These are phyloP conservation scores for Paraphoma chrysanthemicola DNA, from an alignment of 2,329 filamentous ascomycete genomes.

Conservation along the genomic window DNA sequence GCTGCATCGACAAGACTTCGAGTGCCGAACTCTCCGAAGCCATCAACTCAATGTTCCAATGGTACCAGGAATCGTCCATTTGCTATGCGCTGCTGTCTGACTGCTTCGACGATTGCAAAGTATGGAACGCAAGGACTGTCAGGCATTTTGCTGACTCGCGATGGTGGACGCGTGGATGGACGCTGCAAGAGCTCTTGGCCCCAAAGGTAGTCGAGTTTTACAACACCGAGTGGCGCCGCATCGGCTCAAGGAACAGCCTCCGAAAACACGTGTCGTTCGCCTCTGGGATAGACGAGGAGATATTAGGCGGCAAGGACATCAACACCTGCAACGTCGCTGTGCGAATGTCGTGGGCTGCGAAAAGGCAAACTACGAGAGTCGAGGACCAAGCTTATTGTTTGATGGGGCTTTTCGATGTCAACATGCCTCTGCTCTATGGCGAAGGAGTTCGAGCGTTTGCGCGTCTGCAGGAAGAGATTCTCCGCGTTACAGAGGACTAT, in stretches of 20 bases:
- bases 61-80: conserved; percentile 7
- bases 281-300: neutral
- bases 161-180: conserved; percentile 6
- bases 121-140: neutral
- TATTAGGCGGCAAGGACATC: neutral
- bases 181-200: conserved; percentile 22
- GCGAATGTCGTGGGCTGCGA: conserved; percentile 26
- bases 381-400: conserved; percentile 34
- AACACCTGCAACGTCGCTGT: neutral
- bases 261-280: neutral
- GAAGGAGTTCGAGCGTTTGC: conserved; percentile 17
- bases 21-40: conserved; percentile 7
- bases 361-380: conserved; percentile 17
- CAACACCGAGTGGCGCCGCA: conserved; percentile 3
- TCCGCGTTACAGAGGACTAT: neutral
- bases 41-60: conserved; percentile 15
- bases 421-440: conserved; percentile 25
- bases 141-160: neutral
- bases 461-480: conserved; percentile 16
- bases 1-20: conserved; percentile 15
- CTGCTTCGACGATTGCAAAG: neutral
- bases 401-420: conserved; percentile 26
- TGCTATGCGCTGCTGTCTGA: conserved; percentile 16
- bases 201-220: conserved; percentile 10
- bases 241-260: neutral